Percentiles rank a stretch among this genome's conserved stretches.
These are phyloP conservation scores for Beauveria asiatica DNA, from an alignment of 2,329 filamentous ascomycete genomes.

Conservation along the genomic window DNA sequence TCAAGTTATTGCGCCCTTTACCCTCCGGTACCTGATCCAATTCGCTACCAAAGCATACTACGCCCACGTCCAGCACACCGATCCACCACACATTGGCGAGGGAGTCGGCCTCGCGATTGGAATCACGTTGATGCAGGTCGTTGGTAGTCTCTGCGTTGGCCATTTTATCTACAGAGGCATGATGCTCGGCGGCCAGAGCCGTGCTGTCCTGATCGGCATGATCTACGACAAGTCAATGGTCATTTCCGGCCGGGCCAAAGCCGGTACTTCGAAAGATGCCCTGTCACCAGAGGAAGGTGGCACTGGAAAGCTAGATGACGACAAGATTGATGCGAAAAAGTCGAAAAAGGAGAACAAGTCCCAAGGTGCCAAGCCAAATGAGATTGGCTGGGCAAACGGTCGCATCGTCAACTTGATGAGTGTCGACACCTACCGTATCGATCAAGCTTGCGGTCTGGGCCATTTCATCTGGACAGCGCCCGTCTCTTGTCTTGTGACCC, in stretches of 20 bases:
- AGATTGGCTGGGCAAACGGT: slow-evolving; percentile 83
- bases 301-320: slow-evolving; percentile 35
- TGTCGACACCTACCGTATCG: slow-evolving; percentile 86
- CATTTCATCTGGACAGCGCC: slow-evolving; percentile 88
- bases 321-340: slow-evolving; percentile 30
- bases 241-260: slow-evolving; percentile 78
- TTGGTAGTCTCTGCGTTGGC: slow-evolving; percentile 72
- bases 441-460: slow-evolving; percentile 80
- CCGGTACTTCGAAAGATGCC: slow-evolving; percentile 52
- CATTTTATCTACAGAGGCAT: slow-evolving; percentile 92
- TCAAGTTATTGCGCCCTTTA: slow-evolving; percentile 77
- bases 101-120: slow-evolving; percentile 80
- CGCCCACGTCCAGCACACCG: slow-evolving; percentile 41
- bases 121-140: slow-evolving; percentile 75
- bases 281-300: slow-evolving; percentile 28
- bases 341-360: slow-evolving; percentile 29
- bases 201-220: slow-evolving; percentile 72
- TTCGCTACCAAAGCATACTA: slow-evolving; percentile 75
- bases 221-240: slow-evolving; percentile 92
- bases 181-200: slow-evolving; percentile 77
- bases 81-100: slow-evolving; percentile 59
- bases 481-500: slow-evolving; percentile 66
- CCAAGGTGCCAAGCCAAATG: slow-evolving; percentile 36
- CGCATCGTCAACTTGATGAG: slow-evolving; percentile 91
- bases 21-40: slow-evolving; percentile 75